These are phyloP conservation scores for Hansenula anomala DNA, from an alignment of 1,139 yeast genomes.

Conservation along the genomic window DNA sequence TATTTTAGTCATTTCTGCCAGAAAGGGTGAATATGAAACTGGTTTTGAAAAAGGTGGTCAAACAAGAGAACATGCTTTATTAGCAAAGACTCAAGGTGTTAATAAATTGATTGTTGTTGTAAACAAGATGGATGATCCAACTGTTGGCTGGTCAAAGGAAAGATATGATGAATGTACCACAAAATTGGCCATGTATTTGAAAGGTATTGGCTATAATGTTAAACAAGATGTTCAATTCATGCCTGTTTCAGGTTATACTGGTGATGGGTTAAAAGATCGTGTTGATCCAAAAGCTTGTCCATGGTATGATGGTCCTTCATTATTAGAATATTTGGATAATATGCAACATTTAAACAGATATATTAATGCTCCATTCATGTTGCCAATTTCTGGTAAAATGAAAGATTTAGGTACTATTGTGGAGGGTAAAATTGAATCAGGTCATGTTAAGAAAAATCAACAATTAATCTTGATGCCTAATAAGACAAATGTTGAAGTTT, in stretches of 20 bases:
- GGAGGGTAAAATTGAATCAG: constrained; percentile 97
- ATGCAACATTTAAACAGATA: constrained; percentile 83
- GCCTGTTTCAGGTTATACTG: constrained; percentile 98
- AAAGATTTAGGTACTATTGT: constrained; percentile 95
- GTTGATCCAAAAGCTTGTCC: constrained; percentile 69
- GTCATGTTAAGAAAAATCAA: constrained; percentile 80
- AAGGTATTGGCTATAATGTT: constrained; percentile 81
- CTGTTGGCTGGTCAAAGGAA: constrained; percentile 93
- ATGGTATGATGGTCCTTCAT: constrained; percentile 92
- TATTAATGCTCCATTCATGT: constrained; percentile 92
- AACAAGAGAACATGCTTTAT: constrained; percentile 96
- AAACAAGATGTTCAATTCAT: constrained; percentile 82
- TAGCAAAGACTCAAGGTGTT: constrained; percentile 98
- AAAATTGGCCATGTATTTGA: constrained; percentile 72
- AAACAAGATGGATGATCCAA: constrained; percentile 98
- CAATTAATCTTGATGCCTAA: constrained; percentile 88
- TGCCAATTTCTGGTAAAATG: constrained; percentile 92
- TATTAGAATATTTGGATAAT: constrained; percentile 81
- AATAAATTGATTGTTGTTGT: constrained; percentile 89
- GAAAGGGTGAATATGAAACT: constrained; percentile 99
- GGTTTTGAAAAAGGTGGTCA: constrained; percentile 99
- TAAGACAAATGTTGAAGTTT: constrained; percentile 74
- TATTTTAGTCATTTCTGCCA: constrained; percentile 91
- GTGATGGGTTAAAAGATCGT: constrained; percentile 92
- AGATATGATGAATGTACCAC: constrained; percentile 94